Evolutionary conservation across 495 filamentous ascomycete species (phyloP).

Genomic region (Penicillium longicatenatum): DNA sequence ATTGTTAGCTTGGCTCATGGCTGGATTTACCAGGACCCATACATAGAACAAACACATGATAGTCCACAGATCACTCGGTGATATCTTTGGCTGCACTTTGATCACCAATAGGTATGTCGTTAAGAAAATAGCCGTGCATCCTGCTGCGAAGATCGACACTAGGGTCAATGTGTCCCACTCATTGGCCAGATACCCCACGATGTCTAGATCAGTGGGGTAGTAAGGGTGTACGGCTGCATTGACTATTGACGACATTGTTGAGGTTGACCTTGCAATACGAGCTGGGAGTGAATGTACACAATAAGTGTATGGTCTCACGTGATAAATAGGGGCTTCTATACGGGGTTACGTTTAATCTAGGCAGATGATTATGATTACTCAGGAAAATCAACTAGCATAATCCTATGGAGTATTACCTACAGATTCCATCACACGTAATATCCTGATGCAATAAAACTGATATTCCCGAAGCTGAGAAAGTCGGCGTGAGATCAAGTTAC

Average conservation of each 20-base stretch:
- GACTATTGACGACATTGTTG: not conserved
- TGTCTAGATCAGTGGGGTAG: slow-evolving; percentile 62
- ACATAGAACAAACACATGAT: slow-evolving; percentile 69
- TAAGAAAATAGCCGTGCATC: slow-evolving; percentile 52
- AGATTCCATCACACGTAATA: too few relatives aligned
- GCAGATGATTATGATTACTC: too few relatives aligned
- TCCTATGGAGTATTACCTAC: not conserved
- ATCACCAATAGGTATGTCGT: slow-evolving; percentile 50
- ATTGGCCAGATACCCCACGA: slow-evolving; percentile 64
- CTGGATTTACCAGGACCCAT: slow-evolving; percentile 23
- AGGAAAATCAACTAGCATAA: too few relatives aligned
- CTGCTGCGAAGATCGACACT: slow-evolving; percentile 54
- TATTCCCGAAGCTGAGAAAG: too few relatives aligned
- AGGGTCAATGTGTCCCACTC: slow-evolving; percentile 46
- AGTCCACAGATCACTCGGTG: slow-evolving; percentile 50
- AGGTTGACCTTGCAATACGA: not conserved
- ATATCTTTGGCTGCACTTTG: slow-evolving; percentile 46
- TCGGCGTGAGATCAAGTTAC: not conserved
- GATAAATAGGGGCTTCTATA: slow-evolving; percentile 1
- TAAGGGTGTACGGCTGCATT: slow-evolving; percentile 59
- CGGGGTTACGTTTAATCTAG: too few relatives aligned
- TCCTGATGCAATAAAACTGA: too few relatives aligned
- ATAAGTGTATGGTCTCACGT: not conserved
- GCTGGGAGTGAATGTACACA: too few relatives aligned
- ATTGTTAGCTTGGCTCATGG: not conserved